Conservation (phyloP, 495 filamentous ascomycete species). For the Neurospora tetraspora region DNA sequence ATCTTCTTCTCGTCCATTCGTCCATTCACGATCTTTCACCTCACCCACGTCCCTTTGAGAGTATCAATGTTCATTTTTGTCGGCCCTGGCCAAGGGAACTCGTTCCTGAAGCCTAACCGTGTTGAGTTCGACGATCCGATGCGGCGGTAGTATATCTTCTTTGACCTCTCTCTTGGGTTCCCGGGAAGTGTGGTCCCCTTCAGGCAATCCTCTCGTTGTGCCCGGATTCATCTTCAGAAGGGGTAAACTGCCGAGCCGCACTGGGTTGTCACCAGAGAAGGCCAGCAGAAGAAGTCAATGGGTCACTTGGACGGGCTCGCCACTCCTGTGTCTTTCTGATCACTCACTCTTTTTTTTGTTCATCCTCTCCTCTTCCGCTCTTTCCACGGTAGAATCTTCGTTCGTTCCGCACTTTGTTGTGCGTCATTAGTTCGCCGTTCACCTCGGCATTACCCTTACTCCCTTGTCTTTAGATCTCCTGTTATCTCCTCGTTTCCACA, state of each 20-base stretch:
- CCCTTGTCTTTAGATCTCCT: slow-evolving; percentile 1
- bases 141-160: slow-evolving; percentile 8
- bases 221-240: slow-evolving; percentile 5
- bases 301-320: slow-evolving; percentile 2
- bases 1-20: not conserved
- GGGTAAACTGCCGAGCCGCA: not conserved
- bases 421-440: not conserved
- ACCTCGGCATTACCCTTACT: not conserved
- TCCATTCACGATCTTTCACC: not conserved
- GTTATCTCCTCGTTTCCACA: not conserved
- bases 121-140: slow-evolving; percentile 9
- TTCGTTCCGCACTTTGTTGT: not conserved
- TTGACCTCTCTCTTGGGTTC: slow-evolving; percentile 8
- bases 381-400: not conserved
- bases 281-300: slow-evolving; percentile 2
- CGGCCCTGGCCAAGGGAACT: slow-evolving; percentile 1
- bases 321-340: slow-evolving; percentile 21
- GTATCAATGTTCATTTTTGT: not conserved
- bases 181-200: not conserved
- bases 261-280: slow-evolving; percentile 1
- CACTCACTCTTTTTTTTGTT: not conserved
- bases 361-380: not conserved
- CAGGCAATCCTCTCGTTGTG: slow-evolving; percentile 12
- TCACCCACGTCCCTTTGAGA: not conserved
- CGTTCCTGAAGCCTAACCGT: slow-evolving; percentile 9